Base-by-base conservation (phyloP, 1,139 yeast species). In the Geotrichum siamense region DNA sequence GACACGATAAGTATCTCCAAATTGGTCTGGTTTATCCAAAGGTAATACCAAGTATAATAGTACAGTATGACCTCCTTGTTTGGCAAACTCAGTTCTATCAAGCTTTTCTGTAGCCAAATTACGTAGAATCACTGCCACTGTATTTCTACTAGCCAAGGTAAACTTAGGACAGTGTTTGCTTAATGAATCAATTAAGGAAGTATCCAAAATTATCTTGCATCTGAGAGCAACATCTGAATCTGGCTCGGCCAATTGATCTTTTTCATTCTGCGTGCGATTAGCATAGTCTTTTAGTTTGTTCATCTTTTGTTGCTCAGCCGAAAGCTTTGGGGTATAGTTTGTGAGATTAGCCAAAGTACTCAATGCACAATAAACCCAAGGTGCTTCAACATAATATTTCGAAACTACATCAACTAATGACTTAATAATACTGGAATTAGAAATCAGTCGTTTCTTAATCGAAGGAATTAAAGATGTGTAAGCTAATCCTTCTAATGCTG, bases 401-500 rank as follows among this genome's bases (percentile, higher is more conserved):
- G 43, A 26, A n/a, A 56, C 36, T 2, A 48, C 44, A 10, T 42
- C 38, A 8, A 50, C 49, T 13, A 59, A 47, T 4, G 53, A 45
- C 4, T 43, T 47, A n/a, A 61, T 21, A 17, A 58, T 49, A 13
- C 35, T 41, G 2, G 36, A 39, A 39, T 58, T 55, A 2, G 43
- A 46, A 19, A 48, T 50, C n/a, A 59, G 28, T n/a, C 61, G 50
- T 38, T 46, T 38, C 41, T 62, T 61, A 29, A 64, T 67, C 12
- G 53, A 46, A 3, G 58, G 49, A 20, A 62, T 48, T 20, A 60
- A 38, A 3, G 68, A 57, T 2, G 70, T 59, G 44, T 63, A 61
- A 2, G 69, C 67, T 27, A 66, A 57, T 1, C 68, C 69, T 46
- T 67, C 70, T 27, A 65, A 40, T 2, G 68, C 67, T 12, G 53